Evolutionary conservation across 2,329 filamentous ascomycete species (phyloP), one percentile per base, ranked within the genome.

Genomic region (Uncinocarpus reesii): DNA sequence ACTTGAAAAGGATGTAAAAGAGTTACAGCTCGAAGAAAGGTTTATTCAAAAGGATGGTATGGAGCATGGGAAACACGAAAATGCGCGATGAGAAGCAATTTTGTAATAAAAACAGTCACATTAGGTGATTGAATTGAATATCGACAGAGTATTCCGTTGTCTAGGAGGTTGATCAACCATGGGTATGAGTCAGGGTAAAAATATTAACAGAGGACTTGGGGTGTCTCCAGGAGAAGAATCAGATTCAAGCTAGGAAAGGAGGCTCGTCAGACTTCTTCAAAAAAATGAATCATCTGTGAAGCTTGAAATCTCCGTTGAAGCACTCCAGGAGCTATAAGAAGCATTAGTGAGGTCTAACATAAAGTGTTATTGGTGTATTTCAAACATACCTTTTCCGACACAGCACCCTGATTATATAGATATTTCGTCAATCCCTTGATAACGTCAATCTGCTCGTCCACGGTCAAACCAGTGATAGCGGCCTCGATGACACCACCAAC

Each of bases 401-500:
- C 68, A 13, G 73, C 65, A 2, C 78, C 79, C 57, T 81, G 78
- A 60, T 80, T 81, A 53, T 79, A 79, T 38, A 83, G 62, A 61
- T 82, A 78, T 63, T 80, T 82, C 55, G 73, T 70, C 51, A 83
- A 57, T 1, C 78, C 77, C 56, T 73, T 76, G 15, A 83, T 75
- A 15, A 83, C 75, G 67, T 95, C 90, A 53, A 95, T 74, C 68
- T 98, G 90, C 68, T 98, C 87, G 34, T 95, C 88, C 1, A 81
- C 71, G 0, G 80, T 82, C 57, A 98, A 70, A n/a, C 89, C 89
- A 4, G 82, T 93, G 57, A 98, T 94, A 43, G 86, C 90, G 10
- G 81, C 79, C 71, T 98, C 90, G 57, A 98, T 84, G 29, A 98
- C 84, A 47, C 80, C 80, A 16, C 90, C 92, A 16, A 95, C 82